These are phyloP conservation scores for Trichothecium sympodiale DNA, from an alignment of 2,329 filamentous ascomycete species.

Conservation along the genomic window DNA sequence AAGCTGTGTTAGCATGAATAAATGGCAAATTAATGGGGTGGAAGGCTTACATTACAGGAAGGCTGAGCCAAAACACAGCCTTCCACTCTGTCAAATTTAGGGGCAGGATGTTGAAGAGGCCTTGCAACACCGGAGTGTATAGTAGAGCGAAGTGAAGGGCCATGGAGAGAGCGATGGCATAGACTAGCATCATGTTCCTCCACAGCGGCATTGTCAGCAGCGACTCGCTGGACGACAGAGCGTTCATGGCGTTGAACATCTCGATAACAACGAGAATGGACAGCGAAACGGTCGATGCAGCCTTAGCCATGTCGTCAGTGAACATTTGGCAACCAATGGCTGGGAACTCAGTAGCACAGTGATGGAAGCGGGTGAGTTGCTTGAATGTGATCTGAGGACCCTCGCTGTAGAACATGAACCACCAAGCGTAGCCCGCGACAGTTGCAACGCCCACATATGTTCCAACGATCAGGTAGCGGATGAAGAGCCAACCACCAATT, in stretches of 20 bases:
- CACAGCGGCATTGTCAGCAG: constrained; percentile 89
- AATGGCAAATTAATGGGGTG: not conserved
- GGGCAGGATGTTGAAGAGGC: constrained; percentile 81
- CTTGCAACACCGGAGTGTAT: constrained; percentile 82
- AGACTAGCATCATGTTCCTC: constrained; percentile 97
- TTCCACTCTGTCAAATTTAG: constrained; percentile 83
- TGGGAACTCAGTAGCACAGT: constrained; percentile 74
- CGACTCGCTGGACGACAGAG: constrained; percentile 87
- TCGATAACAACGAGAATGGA: constrained; percentile 93
- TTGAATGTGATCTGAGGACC: constrained; percentile 88
- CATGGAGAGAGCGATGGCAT: constrained; percentile 90
- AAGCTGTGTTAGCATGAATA: constrained; percentile 11
- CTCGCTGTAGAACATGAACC: constrained; percentile 91
- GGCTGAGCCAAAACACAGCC: constrained; percentile 78
- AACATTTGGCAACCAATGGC: constrained; percentile 93
- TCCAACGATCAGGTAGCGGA: constrained; percentile 93
- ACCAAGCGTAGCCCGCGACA: constrained; percentile 98
- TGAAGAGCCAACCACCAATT: constrained; percentile 92
- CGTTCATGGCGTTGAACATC: constrained; percentile 99
- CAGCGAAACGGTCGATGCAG: constrained; percentile 85
- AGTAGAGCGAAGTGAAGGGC: constrained; percentile 86
- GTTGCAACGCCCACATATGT: constrained; percentile 91
- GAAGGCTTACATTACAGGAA: constrained; percentile 74
- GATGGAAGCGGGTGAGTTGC: constrained; percentile 88
- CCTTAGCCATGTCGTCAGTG: constrained; percentile 70